phyloP scores from a whole-genome alignment of 371 early-diverging fungal genomes.

The Haplosporangium sp. region DNA sequence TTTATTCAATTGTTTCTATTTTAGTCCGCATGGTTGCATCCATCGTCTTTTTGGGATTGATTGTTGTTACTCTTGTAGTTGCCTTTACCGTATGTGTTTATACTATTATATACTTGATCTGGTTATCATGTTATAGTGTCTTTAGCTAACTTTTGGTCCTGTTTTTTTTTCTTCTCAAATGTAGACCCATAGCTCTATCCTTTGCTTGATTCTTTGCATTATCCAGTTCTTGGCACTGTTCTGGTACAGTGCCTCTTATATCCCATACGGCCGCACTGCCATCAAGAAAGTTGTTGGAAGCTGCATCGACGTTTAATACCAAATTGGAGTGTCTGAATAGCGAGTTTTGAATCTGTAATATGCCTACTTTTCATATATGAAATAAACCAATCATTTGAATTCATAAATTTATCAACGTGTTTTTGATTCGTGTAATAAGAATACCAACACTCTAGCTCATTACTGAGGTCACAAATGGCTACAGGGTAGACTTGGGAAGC shows the following conservation, averaged over 20 bases:
- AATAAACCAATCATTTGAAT: neutral
- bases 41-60: slow-evolving; percentile 68
- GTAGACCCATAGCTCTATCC: slow-evolving; percentile 37
- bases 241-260: slow-evolving; percentile 80
- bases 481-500: too few relatives aligned
- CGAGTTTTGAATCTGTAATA: too few relatives aligned
- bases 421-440: too few relatives aligned
- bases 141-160: too few relatives aligned
- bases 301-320: slow-evolving; percentile 35
- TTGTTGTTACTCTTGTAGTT: slow-evolving; percentile 71
- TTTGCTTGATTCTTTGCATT: slow-evolving; percentile 82
- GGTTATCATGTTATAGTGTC: too few relatives aligned
- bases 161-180: too few relatives aligned
- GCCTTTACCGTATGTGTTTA: slow-evolving; percentile 63
- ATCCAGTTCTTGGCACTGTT: slow-evolving; percentile 88
- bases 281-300: slow-evolving; percentile 57
- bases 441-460: too few relatives aligned
- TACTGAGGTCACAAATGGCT: too few relatives aligned
- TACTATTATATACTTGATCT: too few relatives aligned
- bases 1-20: slow-evolving; percentile 51
- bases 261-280: slow-evolving; percentile 73
- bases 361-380: neutral
- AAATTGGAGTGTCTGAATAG: too few relatives aligned
- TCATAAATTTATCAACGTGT: too few relatives aligned
- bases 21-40: slow-evolving; percentile 74